Evolutionary conservation across 352 stramenopile species (phyloP).

Genomic region (Phytopythium boreale): DNA sequence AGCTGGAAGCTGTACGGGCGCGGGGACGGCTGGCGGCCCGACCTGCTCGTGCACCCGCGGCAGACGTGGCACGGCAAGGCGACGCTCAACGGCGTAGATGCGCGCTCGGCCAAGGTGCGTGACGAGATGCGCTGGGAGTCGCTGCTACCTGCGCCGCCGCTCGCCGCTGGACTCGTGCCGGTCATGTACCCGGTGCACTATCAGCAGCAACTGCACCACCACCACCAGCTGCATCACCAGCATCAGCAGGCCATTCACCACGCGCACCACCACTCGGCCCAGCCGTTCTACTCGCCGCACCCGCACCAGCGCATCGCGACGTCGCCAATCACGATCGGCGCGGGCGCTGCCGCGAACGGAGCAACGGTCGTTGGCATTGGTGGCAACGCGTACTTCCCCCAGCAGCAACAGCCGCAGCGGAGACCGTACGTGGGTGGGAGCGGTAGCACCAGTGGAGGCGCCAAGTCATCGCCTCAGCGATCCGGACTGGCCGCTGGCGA

Average conservation of each 20-base stretch:
- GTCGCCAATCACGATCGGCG: slow-evolving; percentile 9
- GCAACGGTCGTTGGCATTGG: neutral
- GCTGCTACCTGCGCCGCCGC: slow-evolving; percentile 18
- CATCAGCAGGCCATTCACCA: slow-evolving; percentile 28
- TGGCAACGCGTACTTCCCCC: neutral
- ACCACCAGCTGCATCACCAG: slow-evolving; percentile 34
- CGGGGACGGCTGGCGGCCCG: slow-evolving; percentile 73
- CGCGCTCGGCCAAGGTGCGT: slow-evolving; percentile 21
- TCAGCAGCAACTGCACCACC: slow-evolving; percentile 27
- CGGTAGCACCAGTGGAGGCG: neutral
- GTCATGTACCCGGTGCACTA: slow-evolving; percentile 18
- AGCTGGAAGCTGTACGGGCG: slow-evolving; percentile 67
- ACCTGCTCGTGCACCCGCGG: slow-evolving; percentile 74
- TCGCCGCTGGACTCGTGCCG: neutral
- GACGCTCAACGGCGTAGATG: slow-evolving; percentile 9
- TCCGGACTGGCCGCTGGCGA: slow-evolving; percentile 2
- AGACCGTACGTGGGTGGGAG: neutral
- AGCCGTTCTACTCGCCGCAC: slow-evolving; percentile 27
- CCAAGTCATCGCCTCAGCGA: slow-evolving; percentile 7
- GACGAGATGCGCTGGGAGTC: slow-evolving; percentile 35
- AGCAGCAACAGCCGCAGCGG: slow-evolving; percentile 4
- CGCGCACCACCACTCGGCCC: slow-evolving; percentile 25
- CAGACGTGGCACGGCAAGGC: slow-evolving; percentile 55
- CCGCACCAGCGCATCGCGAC: slow-evolving; percentile 11
- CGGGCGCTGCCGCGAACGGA: neutral